phyloP scores from a whole-genome alignment of 805 yeast genomes.

The Metschnikowia continentalis region DNA sequence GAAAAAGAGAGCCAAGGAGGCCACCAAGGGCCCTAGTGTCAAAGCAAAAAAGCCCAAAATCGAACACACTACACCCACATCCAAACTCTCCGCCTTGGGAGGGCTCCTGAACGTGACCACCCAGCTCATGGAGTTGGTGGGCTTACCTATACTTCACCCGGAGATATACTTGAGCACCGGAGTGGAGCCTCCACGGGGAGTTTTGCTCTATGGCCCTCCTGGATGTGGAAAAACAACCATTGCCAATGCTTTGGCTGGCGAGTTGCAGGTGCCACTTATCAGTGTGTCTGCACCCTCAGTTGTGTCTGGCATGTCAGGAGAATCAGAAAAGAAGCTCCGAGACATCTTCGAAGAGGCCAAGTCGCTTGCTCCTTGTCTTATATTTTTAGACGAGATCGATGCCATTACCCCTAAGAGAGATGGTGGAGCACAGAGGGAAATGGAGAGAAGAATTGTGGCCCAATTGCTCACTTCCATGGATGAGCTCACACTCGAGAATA shows the following conservation, averaged over 20 bases:
- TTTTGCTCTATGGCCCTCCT: constrained; percentile 94
- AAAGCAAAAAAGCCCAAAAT: constrained; percentile 38
- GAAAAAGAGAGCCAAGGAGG: constrained; percentile 52
- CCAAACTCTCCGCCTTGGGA: constrained; percentile 72
- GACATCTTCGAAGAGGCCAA: constrained; percentile 94
- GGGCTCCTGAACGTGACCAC: constrained; percentile 85
- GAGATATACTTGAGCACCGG: constrained; percentile 86
- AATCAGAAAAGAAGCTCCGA: constrained; percentile 88
- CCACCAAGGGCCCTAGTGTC: constrained; percentile 23
- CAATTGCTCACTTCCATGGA: constrained; percentile 94
- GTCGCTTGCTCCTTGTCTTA: constrained; percentile 81
- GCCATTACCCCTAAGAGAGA: constrained; percentile 98
- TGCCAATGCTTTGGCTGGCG: constrained; percentile 95
- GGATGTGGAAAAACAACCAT: constrained; percentile 98
- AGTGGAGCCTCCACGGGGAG: constrained; percentile 93
- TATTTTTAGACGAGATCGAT: constrained; percentile 95
- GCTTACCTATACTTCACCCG: constrained; percentile 89
- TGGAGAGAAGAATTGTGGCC: constrained; percentile 96
- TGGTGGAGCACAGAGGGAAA: constrained; percentile 91
- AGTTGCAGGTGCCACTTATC: constrained; percentile 87
- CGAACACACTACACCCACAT: constrained; percentile 66
- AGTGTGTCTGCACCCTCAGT: constrained; percentile 92
- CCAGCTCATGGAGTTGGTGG: constrained; percentile 85
- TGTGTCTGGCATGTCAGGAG: constrained; percentile 99
- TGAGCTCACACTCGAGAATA: constrained; percentile 80